Evolutionary conservation across 2,329 filamentous ascomycete species (phyloP).

Genomic region (Beauveria australis): DNA sequence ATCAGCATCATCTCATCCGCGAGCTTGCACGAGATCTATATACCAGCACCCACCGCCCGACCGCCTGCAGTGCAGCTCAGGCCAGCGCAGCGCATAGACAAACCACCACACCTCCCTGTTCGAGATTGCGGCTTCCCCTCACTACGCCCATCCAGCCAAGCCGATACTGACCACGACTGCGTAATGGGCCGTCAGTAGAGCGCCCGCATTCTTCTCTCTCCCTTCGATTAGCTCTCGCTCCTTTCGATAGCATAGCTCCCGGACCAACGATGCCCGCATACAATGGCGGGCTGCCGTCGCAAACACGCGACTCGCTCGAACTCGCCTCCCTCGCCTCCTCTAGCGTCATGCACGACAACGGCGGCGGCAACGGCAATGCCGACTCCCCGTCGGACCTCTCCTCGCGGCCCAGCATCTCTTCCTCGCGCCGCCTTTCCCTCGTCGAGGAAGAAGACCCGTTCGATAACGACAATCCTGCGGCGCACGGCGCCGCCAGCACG

Average conservation of each 20-base stretch:
- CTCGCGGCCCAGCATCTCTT: constrained; percentile 79
- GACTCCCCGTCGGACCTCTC: constrained; percentile 45
- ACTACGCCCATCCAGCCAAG: background rate
- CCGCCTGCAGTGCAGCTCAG: background rate
- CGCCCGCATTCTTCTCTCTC: background rate
- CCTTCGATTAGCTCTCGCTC: background rate
- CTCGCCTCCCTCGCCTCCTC: constrained; percentile 90
- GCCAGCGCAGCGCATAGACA: background rate
- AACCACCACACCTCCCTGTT: background rate
- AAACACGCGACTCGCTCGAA: constrained; percentile 83
- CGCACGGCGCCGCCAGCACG: constrained; percentile 8
- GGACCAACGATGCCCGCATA: constrained; percentile 2
- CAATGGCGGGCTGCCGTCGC: constrained; percentile 29
- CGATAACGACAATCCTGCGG: constrained; percentile 44
- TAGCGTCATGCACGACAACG: constrained; percentile 46
- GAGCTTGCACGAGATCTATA: no score
- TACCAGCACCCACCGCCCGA: background rate
- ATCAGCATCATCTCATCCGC: background rate
- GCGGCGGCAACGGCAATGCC: constrained; percentile 25
- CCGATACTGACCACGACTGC: background rate
- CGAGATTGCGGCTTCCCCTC: background rate
- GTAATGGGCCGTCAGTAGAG: background rate
- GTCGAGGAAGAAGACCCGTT: constrained; percentile 74
- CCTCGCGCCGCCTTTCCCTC: constrained; percentile 84
- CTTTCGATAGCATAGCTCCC: background rate